Percentiles rank a stretch among this genome's conserved stretches.
Evolutionary conservation across 331 rosid genomes (phyloP).

Genomic region (Rhamnella rubrinervis): DNA sequence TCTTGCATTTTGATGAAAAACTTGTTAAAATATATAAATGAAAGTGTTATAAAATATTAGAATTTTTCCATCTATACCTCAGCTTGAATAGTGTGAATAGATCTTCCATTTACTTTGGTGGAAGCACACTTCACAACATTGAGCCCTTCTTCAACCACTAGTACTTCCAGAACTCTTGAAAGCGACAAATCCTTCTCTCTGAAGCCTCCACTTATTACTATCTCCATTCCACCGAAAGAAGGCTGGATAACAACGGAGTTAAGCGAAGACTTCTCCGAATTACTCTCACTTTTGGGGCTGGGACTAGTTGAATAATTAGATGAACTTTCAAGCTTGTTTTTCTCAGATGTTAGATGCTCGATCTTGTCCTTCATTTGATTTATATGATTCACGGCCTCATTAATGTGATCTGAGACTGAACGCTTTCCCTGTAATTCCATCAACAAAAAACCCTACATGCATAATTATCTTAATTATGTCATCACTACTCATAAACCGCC

Average conservation of each 20-base stretch:
- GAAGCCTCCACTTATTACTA: conserved; percentile 17
- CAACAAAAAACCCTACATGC: conserved; percentile 2
- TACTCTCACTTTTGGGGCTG: not conserved
- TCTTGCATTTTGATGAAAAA: not conserved
- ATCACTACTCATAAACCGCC: no score
- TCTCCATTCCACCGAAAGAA: conserved; percentile 27
- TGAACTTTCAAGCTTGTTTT: conserved; percentile 43
- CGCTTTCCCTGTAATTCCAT: conserved; percentile 68
- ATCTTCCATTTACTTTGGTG: conserved; percentile 29
- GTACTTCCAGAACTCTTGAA: conserved; percentile 30
- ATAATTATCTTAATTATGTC: not conserved
- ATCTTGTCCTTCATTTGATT: conserved; percentile 43
- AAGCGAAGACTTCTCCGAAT: not conserved
- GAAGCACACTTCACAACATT: conserved; percentile 23
- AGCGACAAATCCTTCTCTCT: conserved; percentile 17
- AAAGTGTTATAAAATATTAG: not conserved
- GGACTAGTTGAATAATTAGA: not conserved
- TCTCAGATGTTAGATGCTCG: conserved; percentile 35
- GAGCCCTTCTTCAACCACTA: conserved; percentile 28
- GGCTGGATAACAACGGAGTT: conserved; percentile 18
- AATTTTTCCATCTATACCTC: conserved; percentile 15
- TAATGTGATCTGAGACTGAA: conserved; percentile 55
- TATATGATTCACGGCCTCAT: conserved; percentile 61
- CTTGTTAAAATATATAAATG: no score
- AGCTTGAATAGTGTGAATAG: conserved; percentile 31